These are phyloP conservation scores for Erucastrum elatum DNA, from an alignment of 345 rosid species.

Conservation along the genomic window DNA sequence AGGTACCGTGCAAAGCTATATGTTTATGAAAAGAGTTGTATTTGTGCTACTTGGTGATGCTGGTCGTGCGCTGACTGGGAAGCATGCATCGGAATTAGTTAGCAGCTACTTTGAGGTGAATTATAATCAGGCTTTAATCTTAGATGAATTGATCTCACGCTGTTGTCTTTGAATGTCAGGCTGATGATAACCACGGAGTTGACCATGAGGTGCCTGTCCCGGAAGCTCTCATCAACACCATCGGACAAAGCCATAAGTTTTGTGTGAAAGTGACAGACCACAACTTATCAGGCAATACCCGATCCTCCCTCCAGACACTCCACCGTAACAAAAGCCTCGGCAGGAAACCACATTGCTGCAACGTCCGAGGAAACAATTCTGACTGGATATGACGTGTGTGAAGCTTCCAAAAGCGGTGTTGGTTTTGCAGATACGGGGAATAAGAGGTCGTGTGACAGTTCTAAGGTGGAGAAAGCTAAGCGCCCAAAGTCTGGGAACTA, in stretches of 20 bases:
- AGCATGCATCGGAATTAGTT: too few species aligned
- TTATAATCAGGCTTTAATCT: too few species aligned
- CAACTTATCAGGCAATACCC: not conserved
- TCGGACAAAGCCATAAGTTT: not conserved
- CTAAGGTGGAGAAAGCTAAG: too few species aligned
- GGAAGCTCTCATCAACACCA: not conserved
- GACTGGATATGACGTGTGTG: too few species aligned
- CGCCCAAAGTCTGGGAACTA: too few species aligned
- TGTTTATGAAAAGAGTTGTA: not conserved
- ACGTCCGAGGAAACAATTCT: not conserved
- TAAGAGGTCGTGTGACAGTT: too few species aligned
- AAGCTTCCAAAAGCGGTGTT: too few species aligned
- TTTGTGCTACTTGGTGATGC: not conserved
- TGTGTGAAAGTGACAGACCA: not conserved
- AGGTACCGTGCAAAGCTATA: not conserved
- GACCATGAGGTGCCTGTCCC: not conserved
- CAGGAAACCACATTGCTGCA: not conserved
- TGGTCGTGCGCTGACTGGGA: not conserved
- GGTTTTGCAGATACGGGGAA: too few species aligned
- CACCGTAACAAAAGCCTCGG: not conserved
- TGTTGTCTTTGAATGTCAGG: not conserved
- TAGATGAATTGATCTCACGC: too few species aligned
- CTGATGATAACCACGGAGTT: not conserved
- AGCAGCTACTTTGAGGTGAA: too few species aligned
- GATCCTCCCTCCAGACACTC: not conserved